Conservation (phyloP, 139 green algal genomes). For the Limnomonas spitsbergensis region DNA sequence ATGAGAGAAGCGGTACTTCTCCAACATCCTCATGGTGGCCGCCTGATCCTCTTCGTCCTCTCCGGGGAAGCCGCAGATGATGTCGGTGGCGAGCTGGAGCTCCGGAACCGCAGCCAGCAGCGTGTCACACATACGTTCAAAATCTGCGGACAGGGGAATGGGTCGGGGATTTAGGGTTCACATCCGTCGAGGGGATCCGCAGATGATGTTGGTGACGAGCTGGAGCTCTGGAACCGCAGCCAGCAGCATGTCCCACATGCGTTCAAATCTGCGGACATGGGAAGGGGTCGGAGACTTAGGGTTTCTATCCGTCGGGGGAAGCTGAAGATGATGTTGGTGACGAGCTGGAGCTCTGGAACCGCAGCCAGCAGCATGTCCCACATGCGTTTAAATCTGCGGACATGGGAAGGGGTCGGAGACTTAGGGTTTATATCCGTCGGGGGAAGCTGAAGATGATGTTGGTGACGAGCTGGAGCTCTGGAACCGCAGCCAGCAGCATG, state of each 20-base stretch:
- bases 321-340: constrained; percentile 91
- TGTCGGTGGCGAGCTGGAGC: constrained; percentile 89
- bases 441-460: too few relatives aligned
- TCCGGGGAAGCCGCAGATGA: constrained; percentile 74
- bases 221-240: constrained; percentile 64
- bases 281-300: too few relatives aligned
- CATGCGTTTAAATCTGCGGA: constrained; percentile 67
- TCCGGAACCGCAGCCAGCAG: constrained; percentile 64
- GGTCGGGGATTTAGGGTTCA: too few relatives aligned
- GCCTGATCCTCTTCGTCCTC: constrained; percentile 77
- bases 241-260: constrained; percentile 74
- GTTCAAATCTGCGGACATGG: constrained; percentile 66
- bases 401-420: too few relatives aligned
- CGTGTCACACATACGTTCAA: constrained; percentile 69
- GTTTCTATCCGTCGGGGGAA: too few relatives aligned
- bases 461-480: too few relatives aligned
- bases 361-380: constrained; percentile 66
- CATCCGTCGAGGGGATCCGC: constrained; percentile 46
- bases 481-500: too few relatives aligned
- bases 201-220: constrained; percentile 95
- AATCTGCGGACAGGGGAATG: too few relatives aligned
- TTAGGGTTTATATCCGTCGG: too few relatives aligned
- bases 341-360: constrained; percentile 76
- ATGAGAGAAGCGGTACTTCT: constrained; percentile 77
- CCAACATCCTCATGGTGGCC: constrained; percentile 76